Evolutionary conservation across 2,329 filamentous ascomycete genomes (phyloP).

Genomic region (Ceratocystiopsis sp.): DNA sequence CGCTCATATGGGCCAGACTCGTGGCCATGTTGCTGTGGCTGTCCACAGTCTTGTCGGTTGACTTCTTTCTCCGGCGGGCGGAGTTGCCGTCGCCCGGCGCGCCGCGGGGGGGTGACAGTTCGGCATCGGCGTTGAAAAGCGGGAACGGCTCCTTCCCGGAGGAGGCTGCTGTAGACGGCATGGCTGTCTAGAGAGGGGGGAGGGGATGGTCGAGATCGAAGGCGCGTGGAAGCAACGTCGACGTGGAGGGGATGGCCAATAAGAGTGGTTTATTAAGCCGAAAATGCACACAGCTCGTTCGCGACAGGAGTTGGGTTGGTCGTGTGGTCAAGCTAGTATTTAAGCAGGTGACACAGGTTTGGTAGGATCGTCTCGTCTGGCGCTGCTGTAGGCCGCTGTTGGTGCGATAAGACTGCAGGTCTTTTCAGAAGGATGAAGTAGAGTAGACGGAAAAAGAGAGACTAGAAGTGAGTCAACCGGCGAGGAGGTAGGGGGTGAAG

Average conservation of each 20-base stretch:
- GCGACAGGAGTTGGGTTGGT: no score
- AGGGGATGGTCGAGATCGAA: neutral
- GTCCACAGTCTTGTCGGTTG: conserved; percentile 40
- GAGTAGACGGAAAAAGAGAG: neutral
- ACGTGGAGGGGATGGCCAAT: no score
- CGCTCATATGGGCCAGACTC: conserved; percentile 27
- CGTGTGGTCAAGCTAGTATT: no score
- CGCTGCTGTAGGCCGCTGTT: no score
- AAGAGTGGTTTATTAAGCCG: no score
- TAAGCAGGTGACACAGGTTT: no score
- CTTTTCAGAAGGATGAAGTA: neutral
- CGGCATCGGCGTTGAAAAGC: conserved; percentile 22
- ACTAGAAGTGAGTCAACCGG: neutral
- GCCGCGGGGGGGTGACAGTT: conserved; percentile 17
- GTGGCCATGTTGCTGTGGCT: conserved; percentile 36
- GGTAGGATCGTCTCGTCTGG: no score
- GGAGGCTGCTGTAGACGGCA: conserved; percentile 9
- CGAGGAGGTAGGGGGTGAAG: neutral
- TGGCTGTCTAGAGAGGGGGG: neutral
- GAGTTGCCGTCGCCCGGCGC: conserved; percentile 7
- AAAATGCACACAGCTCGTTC: no score
- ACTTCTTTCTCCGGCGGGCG: conserved; percentile 35
- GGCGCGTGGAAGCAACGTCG: no score
- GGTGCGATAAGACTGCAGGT: neutral
- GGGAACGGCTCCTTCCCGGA: conserved; percentile 36